Evolutionary conservation across 345 rosid species (phyloP).

Genomic region (Trapa bicornis): DNA sequence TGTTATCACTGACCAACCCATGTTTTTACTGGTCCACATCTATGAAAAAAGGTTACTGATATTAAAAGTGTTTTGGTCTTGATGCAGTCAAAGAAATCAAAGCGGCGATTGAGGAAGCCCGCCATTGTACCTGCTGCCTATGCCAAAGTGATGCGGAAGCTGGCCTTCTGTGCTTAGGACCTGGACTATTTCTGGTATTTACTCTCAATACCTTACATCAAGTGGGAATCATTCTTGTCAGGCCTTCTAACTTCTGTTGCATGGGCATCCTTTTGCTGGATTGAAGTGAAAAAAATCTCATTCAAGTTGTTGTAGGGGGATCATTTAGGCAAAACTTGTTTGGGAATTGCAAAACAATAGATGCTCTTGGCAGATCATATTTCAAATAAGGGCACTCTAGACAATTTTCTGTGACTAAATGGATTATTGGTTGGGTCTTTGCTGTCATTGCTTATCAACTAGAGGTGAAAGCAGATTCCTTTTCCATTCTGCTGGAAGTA

Average conservation of each 20-base stretch:
- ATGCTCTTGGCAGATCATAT: too few relatives aligned
- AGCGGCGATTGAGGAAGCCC: constrained; percentile 70
- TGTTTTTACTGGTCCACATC: neutral
- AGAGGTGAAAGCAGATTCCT: too few relatives aligned
- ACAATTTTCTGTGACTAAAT: neutral
- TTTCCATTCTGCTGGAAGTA: too few relatives aligned
- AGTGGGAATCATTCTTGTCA: neutral
- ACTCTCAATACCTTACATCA: neutral
- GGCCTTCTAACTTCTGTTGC: neutral
- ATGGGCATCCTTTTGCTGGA: neutral
- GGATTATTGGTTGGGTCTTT: neutral
- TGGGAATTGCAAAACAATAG: neutral
- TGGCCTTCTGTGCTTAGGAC: constrained; percentile 40
- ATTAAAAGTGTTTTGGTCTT: neutral
- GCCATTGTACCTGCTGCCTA: constrained; percentile 64
- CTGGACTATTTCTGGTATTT: neutral
- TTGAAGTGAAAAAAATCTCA: neutral
- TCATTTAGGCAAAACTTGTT: neutral
- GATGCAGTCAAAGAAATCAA: constrained; percentile 84
- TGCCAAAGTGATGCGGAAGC: constrained; percentile 81
- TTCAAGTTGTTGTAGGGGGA: neutral
- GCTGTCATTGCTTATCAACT: neutral
- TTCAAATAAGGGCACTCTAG: neutral
- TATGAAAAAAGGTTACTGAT: neutral
- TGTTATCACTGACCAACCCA: neutral